These are phyloP conservation scores for Geoglossum cookeanum DNA, from an alignment of 2,329 filamentous ascomycete genomes.

Conservation along the genomic window DNA sequence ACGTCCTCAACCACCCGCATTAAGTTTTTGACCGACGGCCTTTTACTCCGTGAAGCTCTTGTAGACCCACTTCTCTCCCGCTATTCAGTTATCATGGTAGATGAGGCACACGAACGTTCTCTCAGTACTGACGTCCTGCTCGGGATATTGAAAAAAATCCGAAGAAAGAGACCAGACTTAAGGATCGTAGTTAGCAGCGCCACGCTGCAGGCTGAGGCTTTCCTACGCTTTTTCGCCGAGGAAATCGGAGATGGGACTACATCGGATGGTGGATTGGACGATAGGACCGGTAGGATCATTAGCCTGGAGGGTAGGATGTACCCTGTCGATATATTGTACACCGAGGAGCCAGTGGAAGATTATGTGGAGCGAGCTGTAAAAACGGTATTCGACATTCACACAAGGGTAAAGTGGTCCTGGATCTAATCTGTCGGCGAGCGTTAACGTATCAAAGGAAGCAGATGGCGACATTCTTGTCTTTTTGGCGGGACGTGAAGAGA, in stretches of 20 bases:
- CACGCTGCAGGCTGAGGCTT: constrained; percentile 75
- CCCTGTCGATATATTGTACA: constrained; percentile 70
- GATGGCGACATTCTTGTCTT: constrained; percentile 84
- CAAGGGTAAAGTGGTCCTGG: constrained; percentile 22
- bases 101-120: constrained; percentile 89
- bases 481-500: constrained; percentile 81
- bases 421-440: constrained; percentile 2
- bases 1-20: constrained; percentile 72
- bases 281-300: constrained; percentile 44
- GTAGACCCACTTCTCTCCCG: constrained; percentile 79
- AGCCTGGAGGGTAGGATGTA: constrained; percentile 76
- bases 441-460: constrained; percentile 29
- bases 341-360: constrained; percentile 60
- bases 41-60: constrained; percentile 78
- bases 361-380: constrained; percentile 71
- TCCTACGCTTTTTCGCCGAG: constrained; percentile 55
- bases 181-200: constrained; percentile 85
- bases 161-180: constrained; percentile 58
- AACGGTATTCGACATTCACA: constrained; percentile 75
- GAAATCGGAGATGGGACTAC: constrained; percentile 20
- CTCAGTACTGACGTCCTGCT: constrained; percentile 83
- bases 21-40: constrained; percentile 88
- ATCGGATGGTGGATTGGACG: constrained; percentile 20
- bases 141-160: constrained; percentile 79
- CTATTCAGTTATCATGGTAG: constrained; percentile 94